phyloP scores from a whole-genome alignment of 495 filamentous ascomycete species.

The Penicillium chermesinum region DNA sequence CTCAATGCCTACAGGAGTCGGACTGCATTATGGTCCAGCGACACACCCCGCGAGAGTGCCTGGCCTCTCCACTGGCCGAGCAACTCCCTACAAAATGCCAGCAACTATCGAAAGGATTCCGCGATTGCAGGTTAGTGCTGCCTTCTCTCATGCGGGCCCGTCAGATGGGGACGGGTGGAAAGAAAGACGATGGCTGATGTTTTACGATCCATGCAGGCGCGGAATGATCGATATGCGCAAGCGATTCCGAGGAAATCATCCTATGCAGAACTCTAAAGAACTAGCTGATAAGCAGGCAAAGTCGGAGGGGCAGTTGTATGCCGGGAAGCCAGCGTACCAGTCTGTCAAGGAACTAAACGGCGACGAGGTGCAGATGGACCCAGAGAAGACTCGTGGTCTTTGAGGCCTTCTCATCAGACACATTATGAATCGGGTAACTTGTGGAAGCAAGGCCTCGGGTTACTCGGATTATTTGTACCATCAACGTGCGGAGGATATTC shows the following conservation, averaged over 20 bases:
- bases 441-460: neutral
- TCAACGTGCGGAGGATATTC: conserved; percentile 2
- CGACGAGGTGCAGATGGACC: conserved; percentile 47
- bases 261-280: conserved; percentile 58
- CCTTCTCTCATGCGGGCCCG: neutral
- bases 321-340: conserved; percentile 65
- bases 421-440: neutral
- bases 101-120: conserved; percentile 86
- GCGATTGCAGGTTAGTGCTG: conserved; percentile 72
- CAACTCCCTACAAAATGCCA: conserved; percentile 82
- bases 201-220: conserved; percentile 40
- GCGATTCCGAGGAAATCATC: conserved; percentile 93
- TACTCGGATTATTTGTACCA: conserved; percentile 6
- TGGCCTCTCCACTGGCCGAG: conserved; percentile 70
- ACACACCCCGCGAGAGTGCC: conserved; percentile 79
- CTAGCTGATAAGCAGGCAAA: conserved; percentile 50
- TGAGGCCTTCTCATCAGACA: conserved; percentile 10
- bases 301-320: conserved; percentile 62
- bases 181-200: conserved; percentile 9
- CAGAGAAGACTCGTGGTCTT: conserved; percentile 45
- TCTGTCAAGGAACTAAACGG: conserved; percentile 45
- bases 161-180: neutral
- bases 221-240: conserved; percentile 99
- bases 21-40: conserved; percentile 93
- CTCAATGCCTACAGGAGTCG: conserved; percentile 87